These are phyloP conservation scores for Yamadazyma dendronema DNA, from an alignment of 1,139 yeast genomes.

Conservation along the genomic window DNA sequence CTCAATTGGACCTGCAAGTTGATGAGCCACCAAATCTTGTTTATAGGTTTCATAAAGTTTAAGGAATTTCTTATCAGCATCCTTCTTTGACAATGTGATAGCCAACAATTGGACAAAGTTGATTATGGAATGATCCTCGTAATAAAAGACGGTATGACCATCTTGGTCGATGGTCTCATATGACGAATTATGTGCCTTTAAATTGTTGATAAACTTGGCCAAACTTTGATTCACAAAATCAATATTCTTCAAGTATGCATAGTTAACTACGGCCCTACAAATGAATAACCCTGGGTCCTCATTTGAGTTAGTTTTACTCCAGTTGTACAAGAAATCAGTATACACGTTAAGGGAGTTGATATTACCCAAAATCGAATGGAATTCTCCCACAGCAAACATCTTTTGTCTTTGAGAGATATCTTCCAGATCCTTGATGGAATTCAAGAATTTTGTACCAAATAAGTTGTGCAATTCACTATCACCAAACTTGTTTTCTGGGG, in stretches of 20 bases:
- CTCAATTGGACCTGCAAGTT: constrained; percentile 43
- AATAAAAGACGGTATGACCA: constrained; percentile 17
- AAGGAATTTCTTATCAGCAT: constrained; percentile 51
- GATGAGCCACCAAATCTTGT: constrained; percentile 26
- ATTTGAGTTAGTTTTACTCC: constrained; percentile 41
- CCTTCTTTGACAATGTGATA: constrained; percentile 57
- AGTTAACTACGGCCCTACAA: constrained; percentile 68
- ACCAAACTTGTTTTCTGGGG: constrained; percentile 52
- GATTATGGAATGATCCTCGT: constrained; percentile 38
- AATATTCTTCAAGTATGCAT: constrained; percentile 61
- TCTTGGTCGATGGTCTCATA: constrained; percentile 15
- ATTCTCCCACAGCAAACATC: constrained; percentile 44
- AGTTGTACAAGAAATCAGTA: constrained; percentile 53
- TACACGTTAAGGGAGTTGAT: constrained; percentile 54
- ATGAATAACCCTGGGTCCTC: constrained; percentile 51
- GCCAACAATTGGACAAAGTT: constrained; percentile 72
- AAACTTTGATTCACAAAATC: constrained; percentile 53
- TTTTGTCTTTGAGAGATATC: constrained; percentile 32
- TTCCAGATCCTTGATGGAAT: constrained; percentile 24
- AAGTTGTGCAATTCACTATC: constrained; percentile 74
- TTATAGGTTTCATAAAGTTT: constrained; percentile 49
- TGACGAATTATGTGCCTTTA: constrained; percentile 16
- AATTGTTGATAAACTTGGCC: constrained; percentile 30
- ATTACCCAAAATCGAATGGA: constrained; percentile 69
- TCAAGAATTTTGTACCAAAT: constrained; percentile 64